Percentiles rank a stretch among this genome's conserved stretches.
Conservation (phyloP, 129 eudicot genomes). For the Pittosporum tobira region DNA sequence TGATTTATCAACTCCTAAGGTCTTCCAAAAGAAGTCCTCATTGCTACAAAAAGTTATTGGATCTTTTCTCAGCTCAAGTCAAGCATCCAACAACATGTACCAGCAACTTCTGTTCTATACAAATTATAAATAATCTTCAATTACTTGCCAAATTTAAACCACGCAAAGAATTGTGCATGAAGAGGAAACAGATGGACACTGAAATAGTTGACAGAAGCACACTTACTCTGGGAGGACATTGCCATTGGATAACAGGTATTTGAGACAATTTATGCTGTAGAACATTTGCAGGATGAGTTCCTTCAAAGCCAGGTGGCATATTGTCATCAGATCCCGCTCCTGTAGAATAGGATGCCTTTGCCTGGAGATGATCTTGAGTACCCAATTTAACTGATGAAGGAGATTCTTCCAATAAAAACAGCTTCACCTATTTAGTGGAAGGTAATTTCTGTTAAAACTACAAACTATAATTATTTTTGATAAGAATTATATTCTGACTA, state of each 20-base stretch:
- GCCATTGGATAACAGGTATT: conserved; percentile 61
- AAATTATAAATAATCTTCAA: not conserved
- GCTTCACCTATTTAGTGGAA: conserved; percentile 51
- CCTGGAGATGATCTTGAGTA: conserved; percentile 79
- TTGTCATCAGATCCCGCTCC: conserved; percentile 44
- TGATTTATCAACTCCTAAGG: too few species aligned
- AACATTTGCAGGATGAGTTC: conserved; percentile 42
- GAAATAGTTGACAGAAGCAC: conserved; percentile 1
- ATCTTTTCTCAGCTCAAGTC: not conserved
- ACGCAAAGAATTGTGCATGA: not conserved
- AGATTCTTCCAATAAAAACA: conserved; percentile 72
- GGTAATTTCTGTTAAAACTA: too few species aligned
- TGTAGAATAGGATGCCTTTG: conserved; percentile 37
- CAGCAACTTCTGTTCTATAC: not conserved
- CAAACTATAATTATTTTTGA: conserved; percentile 14
- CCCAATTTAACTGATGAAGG: conserved; percentile 69
- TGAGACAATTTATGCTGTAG: conserved; percentile 44
- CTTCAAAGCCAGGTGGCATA: conserved; percentile 91
- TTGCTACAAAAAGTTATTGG: not conserved
- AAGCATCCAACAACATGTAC: too few species aligned
- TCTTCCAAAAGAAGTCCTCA: too few species aligned
- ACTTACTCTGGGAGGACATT: conserved; percentile 73
- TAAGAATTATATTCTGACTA: not conserved
- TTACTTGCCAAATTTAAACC: not conserved
- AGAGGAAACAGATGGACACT: not conserved